Percentiles rank a stretch among this genome's conserved stretches.
Evolutionary conservation across 2,329 filamentous ascomycete genomes (phyloP).

Genomic region (Hymenoscyphus fructigenus): DNA sequence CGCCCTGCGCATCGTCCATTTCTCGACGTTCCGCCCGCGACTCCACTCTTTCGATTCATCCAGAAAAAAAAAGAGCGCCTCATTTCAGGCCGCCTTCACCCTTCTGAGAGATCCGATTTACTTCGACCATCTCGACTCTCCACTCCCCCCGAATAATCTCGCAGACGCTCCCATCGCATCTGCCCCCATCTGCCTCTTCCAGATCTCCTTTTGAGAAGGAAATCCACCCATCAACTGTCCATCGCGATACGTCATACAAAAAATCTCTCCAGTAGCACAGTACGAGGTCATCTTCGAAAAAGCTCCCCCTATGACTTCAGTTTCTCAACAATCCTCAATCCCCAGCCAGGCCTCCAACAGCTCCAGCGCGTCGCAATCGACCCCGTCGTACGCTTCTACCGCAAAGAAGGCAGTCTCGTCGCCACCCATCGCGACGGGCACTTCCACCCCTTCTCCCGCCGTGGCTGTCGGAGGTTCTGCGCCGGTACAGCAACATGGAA

Average conservation of each 20-base stretch:
- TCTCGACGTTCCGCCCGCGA: constrained; percentile 19
- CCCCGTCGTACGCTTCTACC: constrained; percentile 66
- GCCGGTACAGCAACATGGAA: constrained; percentile 57
- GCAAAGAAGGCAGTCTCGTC: constrained; percentile 62
- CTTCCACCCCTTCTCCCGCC: constrained; percentile 51
- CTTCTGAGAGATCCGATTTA: constrained; percentile 34
- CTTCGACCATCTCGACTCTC: constrained; percentile 34
- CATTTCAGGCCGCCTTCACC: constrained; percentile 23
- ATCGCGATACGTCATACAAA: constrained; percentile 36
- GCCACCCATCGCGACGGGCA: constrained; percentile 60
- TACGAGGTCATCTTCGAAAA: constrained; percentile 31
- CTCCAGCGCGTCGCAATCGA: constrained; percentile 52
- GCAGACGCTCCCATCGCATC: constrained; percentile 18
- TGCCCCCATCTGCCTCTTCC: constrained; percentile 29
- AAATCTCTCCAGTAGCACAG: constrained; percentile 18
- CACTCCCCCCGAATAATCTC: constrained; percentile 18
- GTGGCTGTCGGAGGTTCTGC: constrained; percentile 56
- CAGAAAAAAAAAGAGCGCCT: constrained; percentile 26
- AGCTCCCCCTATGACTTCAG: constrained; percentile 38
- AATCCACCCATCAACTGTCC: constrained; percentile 17
- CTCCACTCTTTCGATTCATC: constrained; percentile 6
- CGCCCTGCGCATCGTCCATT: constrained; percentile 18
- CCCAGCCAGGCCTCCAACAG: constrained; percentile 53
- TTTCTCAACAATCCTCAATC: constrained; percentile 35
- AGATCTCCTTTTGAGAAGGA: constrained; percentile 32